These are phyloP conservation scores for Colletotrichum falcatum DNA, from an alignment of 2,329 filamentous ascomycete species.

Conservation along the genomic window DNA sequence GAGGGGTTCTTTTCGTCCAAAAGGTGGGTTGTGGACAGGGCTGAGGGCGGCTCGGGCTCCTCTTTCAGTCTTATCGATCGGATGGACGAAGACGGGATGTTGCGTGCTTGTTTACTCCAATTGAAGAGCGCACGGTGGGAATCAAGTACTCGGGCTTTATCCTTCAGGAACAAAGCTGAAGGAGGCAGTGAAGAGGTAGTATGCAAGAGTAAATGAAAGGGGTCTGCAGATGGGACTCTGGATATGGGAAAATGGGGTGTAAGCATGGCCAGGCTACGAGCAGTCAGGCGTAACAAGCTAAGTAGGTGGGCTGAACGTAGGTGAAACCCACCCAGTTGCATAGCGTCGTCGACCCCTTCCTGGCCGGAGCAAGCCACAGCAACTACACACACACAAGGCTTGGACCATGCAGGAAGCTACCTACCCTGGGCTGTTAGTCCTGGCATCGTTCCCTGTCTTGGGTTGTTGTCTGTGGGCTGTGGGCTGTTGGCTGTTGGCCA, in stretches of 20 bases:
- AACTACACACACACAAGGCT: constrained; percentile 26
- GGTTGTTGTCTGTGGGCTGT: constrained; percentile 10
- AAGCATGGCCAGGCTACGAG: constrained; percentile 2
- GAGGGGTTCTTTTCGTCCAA: constrained; percentile 25
- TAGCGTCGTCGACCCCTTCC: constrained; percentile 21
- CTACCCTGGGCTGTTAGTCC: background rate
- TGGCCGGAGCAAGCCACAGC: constrained; percentile 6
- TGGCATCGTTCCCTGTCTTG: constrained; percentile 30
- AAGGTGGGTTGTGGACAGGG: constrained; percentile 21
- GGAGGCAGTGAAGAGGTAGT: background rate
- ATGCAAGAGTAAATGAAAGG: constrained; percentile 18
- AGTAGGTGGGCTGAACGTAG: constrained; percentile 34
- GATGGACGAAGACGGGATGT: constrained; percentile 20
- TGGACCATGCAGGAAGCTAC: constrained; percentile 30
- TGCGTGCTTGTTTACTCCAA: constrained; percentile 19
- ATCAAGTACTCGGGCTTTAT: constrained; percentile 10
- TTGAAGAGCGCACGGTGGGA: constrained; percentile 8
- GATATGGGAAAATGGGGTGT: constrained; percentile 19
- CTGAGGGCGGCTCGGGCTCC: constrained; percentile 15
- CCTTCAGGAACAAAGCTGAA: background rate
- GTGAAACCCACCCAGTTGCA: constrained; percentile 39
- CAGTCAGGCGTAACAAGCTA: constrained; percentile 23
- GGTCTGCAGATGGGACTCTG: constrained; percentile 1
- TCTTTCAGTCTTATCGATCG: constrained; percentile 15
- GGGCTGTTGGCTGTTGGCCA: background rate